phyloP scores from a whole-genome alignment of 106 monocot genomes.

The Posidonia australis region DNA sequence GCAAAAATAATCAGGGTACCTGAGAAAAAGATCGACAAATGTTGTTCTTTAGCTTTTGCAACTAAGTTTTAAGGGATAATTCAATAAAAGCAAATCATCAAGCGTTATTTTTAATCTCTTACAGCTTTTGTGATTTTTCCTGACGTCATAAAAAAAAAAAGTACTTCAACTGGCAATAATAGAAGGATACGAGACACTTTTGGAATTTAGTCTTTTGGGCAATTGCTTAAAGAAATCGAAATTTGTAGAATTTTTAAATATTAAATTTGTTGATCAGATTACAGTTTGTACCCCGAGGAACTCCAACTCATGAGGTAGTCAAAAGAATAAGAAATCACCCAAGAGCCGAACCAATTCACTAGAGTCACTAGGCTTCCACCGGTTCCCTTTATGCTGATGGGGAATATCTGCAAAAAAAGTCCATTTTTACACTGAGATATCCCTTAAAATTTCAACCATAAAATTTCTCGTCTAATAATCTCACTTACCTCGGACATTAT shows the following conservation, averaged over 20 bases:
- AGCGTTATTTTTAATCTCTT: background rate
- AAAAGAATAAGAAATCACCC: conserved; percentile 19
- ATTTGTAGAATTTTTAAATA: too few species aligned
- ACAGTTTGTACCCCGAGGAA: conserved; percentile 14
- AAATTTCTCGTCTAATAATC: background rate
- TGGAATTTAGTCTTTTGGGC: too few species aligned
- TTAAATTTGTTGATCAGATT: background rate
- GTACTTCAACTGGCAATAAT: too few species aligned
- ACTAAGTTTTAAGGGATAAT: background rate
- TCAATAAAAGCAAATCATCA: background rate
- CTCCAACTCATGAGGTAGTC: conserved; percentile 26
- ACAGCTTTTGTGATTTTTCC: too few species aligned
- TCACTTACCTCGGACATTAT: conserved; percentile 81
- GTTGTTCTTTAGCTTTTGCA: too few species aligned
- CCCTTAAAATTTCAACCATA: background rate
- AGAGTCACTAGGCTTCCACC: conserved; percentile 24
- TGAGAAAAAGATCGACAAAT: conserved; percentile 8
- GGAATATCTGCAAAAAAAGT: conserved; percentile 28
- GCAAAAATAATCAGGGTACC: conserved; percentile 12
- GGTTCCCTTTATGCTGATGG: conserved; percentile 11
- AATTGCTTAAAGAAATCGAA: too few species aligned
- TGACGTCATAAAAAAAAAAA: too few species aligned
- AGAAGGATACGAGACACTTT: too few species aligned
- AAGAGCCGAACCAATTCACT: conserved; percentile 24
- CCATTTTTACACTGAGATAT: background rate